Base-by-base conservation (phyloP, 2,329 filamentous ascomycete species). In the Exophiala aquamarina region DNA sequence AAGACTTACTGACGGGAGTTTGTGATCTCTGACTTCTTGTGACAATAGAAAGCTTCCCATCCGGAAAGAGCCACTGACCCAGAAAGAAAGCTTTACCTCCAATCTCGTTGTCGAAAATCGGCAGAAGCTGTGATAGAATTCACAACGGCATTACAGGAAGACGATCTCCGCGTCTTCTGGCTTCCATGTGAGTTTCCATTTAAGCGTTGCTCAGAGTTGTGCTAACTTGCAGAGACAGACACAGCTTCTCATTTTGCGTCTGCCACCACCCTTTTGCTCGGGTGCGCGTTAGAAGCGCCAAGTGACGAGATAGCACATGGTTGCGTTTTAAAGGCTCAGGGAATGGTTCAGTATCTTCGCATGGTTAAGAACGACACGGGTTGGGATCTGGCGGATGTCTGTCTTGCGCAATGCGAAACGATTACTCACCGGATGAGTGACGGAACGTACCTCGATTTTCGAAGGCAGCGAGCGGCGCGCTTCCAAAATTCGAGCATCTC, bases 341-440 rank as follows among this genome's bases (percentile, higher is more conserved):
- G 65, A 2, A 65, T 76, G 35, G 69, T 73, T 21, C 63, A 66
- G 2, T 70, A 74, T 20, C 68, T 77, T 3, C 71, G 72, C 34
- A 65, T 68, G 33, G 72, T 74, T 14, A 65, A 68, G 13, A 69
- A 71, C 28, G 70, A 75, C 41, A 73, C 75, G 54, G 71, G 75
- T 41, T 79, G 76, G 75, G 76, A 79, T 51, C 68, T 78, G 7
- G 75, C 75, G 6, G 70, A 74, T 39, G 77, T 77, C 61, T 77
- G 73, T 38, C 61, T 79, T 3, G 75, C 78, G 32, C 69, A 72
- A 56, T 72, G 70, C 57, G 70, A 72, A 44, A 64, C 65, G 21
- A 69, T 72, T 44, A 61, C 71, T 51, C 66, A 35, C 14, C 21
- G 31, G 14, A 35, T 49, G 32, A 34, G 43, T 28, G 46, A 49